Conservation (phyloP, 805 yeast species). For the Saccharomycopsis sp. region DNA sequence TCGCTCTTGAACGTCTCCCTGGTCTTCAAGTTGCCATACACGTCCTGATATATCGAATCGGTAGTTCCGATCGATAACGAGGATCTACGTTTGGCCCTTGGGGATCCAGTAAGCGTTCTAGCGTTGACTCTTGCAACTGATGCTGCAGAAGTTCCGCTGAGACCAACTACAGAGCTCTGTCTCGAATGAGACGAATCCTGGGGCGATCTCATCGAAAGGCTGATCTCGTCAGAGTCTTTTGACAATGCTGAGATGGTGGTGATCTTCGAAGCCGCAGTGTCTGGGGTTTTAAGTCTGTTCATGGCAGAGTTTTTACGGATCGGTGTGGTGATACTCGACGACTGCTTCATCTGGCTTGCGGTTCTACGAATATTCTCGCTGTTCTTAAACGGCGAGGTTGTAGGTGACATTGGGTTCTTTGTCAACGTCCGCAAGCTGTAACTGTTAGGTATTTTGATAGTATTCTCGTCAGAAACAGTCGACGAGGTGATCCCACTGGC, state of each 20-base stretch:
- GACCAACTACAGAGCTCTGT: background rate
- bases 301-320: background rate
- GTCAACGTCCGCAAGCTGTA: conserved; percentile 13
- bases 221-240: background rate
- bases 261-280: background rate
- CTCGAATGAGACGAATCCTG: conserved; percentile 1
- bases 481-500: background rate
- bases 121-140: background rate
- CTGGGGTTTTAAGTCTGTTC: conserved; percentile 5
- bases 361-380: no score
- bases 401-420: conserved; percentile 6
- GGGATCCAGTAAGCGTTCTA: background rate
- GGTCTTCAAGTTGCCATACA: conserved; percentile 14
- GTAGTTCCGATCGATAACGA: conserved; percentile 14
- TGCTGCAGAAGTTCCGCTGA: background rate
- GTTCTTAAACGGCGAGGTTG: conserved; percentile 7
- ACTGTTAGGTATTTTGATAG: conserved; percentile 8
- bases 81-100: conserved; percentile 4
- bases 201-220: conserved; percentile 5
- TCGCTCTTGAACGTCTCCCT: conserved; percentile 15
- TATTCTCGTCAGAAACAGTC: conserved; percentile 6
- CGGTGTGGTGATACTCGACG: conserved; percentile 6
- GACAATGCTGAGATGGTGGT: background rate
- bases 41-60: conserved; percentile 19
- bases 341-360: conserved; percentile 5